Percentiles rank a stretch among this genome's conserved stretches.
phyloP scores from a whole-genome alignment of 345 rosid genomes.

The Brassica carinata region DNA sequence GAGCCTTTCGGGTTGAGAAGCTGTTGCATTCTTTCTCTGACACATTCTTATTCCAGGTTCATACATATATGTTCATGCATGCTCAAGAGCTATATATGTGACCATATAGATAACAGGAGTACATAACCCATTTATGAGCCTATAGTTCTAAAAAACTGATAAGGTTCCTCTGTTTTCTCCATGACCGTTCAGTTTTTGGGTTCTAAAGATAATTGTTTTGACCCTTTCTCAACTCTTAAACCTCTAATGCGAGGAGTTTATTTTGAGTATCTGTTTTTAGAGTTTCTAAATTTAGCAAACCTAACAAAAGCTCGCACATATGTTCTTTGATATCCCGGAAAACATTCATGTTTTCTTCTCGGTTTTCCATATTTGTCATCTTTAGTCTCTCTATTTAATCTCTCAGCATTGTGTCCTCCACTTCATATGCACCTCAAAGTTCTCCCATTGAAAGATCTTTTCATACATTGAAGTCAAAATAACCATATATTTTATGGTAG shows the following conservation, averaged over 20 bases:
- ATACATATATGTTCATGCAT: background rate
- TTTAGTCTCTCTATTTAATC: slow-evolving; percentile 24
- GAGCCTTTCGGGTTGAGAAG: too few relatives aligned
- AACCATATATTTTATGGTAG: background rate
- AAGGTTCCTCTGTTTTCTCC: slow-evolving; percentile 15
- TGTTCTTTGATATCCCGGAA: slow-evolving; percentile 19
- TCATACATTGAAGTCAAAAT: slow-evolving; percentile 25
- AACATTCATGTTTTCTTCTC: slow-evolving; percentile 16
- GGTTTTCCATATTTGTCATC: slow-evolving; percentile 29
- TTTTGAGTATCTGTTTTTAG: slow-evolving; percentile 33
- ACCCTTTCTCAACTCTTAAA: slow-evolving; percentile 22
- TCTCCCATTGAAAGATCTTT: slow-evolving; percentile 16
- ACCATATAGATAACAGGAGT: slow-evolving; percentile 22
- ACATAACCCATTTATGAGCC: slow-evolving; percentile 17
- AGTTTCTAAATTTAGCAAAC: slow-evolving; percentile 30
- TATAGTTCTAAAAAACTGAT: slow-evolving; percentile 27
- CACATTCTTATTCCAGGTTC: slow-evolving; percentile 25
- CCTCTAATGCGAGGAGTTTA: slow-evolving; percentile 5
- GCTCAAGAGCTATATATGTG: slow-evolving; percentile 20
- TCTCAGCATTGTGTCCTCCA: slow-evolving; percentile 17
- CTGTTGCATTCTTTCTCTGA: slow-evolving; percentile 11
- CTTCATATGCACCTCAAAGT: slow-evolving; percentile 27
- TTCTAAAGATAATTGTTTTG: slow-evolving; percentile 30
- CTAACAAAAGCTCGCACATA: slow-evolving; percentile 22
- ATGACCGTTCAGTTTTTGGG: slow-evolving; percentile 16